Base-by-base conservation (phyloP, 2,329 filamentous ascomycete species). In the Furcasterigmium sp. region DNA sequence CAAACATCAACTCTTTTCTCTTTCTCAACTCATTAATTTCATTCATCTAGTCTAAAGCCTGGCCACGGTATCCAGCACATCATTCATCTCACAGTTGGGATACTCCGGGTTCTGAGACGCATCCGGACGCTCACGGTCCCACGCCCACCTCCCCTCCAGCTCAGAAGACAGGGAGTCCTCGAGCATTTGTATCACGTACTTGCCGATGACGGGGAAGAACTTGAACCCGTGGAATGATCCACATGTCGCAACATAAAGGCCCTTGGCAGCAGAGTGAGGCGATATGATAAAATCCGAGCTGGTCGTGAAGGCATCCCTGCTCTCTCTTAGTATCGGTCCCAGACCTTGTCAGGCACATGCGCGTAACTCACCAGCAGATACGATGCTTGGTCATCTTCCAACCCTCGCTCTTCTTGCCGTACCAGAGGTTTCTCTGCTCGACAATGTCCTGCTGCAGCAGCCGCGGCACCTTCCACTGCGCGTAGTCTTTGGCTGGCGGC, bases 281-380 rank as follows among this genome's bases (percentile, higher is more conserved):
- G 68, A 69, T 45, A 80, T 69, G 19, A 80, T 61, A 47, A 73
- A 75, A 53, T 85, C 79, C 18, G 70, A 68, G 53, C 67, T 78
- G 3, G 77, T 71, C 0, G 79, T 82, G 52, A 84, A 77, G 9
- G 80, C 81, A 49, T 85, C 82, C 82, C 81, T 84, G 43, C 5
- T 34, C 7, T n/a, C 20, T 8, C 40, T 49, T 3, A 47, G 39
- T 18, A 28, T n/a, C 18, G 28, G 6, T 14, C 18, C 5, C 2
- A 25, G 25, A 13, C 18, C 37, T n/a, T 0, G 23, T 17, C 15
- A 32, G 10, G 26, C 26, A 32, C 13, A 21, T 23, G 19, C 1
- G 17, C n/a, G 23, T 25, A 5, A 63, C 74, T 59, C 59, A 84
- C 81, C 82, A 85, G 70, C 81, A 85, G 46, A 85, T 78, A 6